Evolutionary conservation across 2,329 filamentous ascomycete genomes (phyloP), one percentile per base, ranked within the genome.

Genomic region (Coleophoma cylindrospora): DNA sequence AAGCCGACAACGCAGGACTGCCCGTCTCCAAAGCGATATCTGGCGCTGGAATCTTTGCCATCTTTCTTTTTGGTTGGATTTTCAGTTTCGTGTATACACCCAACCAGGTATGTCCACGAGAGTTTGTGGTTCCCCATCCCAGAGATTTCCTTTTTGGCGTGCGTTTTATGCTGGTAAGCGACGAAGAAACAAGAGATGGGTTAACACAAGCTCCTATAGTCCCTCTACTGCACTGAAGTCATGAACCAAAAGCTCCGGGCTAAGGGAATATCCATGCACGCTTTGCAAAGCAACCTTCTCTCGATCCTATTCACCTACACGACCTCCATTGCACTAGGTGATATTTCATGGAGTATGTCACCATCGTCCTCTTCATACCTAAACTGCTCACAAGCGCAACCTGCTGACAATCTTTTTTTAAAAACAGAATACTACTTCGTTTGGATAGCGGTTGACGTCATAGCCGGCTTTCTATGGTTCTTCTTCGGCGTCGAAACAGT

Each of bases 231-330:
- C 1, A 71, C 73, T 11, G 73, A 75, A 54, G 72, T 71, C 50
- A 61, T 74, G 17, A 66, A 68, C 9, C 74, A 73, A 52, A 71
- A 74, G 52, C 68, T 64, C 3, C 60, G 72, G 4, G 72, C 72
- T 2, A 75, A 75, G 54, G 72, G 72, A 3, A 74, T 74, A 67
- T 71, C 69, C 7, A 67, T 74, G 54, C 73, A 73, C 54, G 72
- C 73, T 43, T 66, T 74, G 50, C 69, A 68, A 58, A 70, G 72
- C 47, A 74, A 74, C 47, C 61, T 73, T 48, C 70, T 70, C 3
- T 54, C 50, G 6, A 54, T 54, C 3, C 43, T 54, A n/a, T 52
- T 54, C 40, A 50, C 49, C 8, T 52, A 56, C 21, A 53, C 47
- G 12, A 56, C 54, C 6, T 47, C 44, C 34, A 56, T 54, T 40